Base-by-base conservation (phyloP, 2,329 filamentous ascomycete genomes). In the Cercospora sp. region DNA sequence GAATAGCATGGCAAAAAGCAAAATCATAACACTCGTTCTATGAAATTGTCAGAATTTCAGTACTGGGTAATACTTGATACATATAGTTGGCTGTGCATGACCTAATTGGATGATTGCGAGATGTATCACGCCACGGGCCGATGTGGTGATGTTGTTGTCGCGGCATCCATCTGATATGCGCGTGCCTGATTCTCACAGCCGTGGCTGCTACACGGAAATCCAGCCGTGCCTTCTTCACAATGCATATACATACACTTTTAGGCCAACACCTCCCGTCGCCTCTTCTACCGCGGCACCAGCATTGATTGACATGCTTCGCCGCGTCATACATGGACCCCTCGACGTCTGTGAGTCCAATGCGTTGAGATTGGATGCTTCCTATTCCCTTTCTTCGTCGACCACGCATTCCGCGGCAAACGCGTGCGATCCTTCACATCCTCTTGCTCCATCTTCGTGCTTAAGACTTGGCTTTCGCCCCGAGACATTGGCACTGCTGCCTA, bases 51-150 rank as follows among this genome's bases (percentile, higher is more conserved):
- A 26, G 2, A 2, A 3, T 26, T 26, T 2, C 2, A 26, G 23
- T 26, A 4, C 23, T 26, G 23, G 18, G 45, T 51, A 20, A 26
- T 18, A 7, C 18, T 26, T 23, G 5, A 1, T 28, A 9, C 23
- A 55, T 30, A 30, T 55, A n/a, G 23, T 30, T 3, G 48, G 8
- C 5, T 51, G 3, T 28, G 30, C 20, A 28, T 31, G 39, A n/a
- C 20, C 58, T 39, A 6, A 12, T 60, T 10, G 31, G 42, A 30
- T 36, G 65, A 53, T 66, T 53, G 65, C 18, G 48, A 45, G 59
- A 58, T 57, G 36, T 63, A 33, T 67, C 59, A 67, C 60, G 59
- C 64, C 64, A 66, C 23, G 23, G 6, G 48, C 59, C 5, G 39
- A 55, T 42, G 42, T 63, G 16, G 18, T 63, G 45, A 36, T 48